These are phyloP conservation scores for Teratosphaeria pseudoeucalypti DNA, from an alignment of 2,329 filamentous ascomycete genomes.

Conservation along the genomic window DNA sequence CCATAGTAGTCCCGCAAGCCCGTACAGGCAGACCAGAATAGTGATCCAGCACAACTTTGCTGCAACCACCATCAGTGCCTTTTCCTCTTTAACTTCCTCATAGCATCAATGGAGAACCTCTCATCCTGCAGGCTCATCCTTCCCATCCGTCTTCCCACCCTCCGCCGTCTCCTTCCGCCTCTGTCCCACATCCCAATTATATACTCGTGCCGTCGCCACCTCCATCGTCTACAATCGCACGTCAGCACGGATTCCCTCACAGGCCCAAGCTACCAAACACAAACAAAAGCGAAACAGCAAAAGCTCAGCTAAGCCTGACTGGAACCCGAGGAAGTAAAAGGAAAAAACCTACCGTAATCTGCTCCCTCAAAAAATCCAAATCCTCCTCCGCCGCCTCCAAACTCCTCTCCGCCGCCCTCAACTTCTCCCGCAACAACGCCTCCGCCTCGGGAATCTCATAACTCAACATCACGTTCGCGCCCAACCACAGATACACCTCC, in stretches of 20 bases:
- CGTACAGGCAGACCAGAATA: no score
- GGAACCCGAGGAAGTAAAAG: not conserved
- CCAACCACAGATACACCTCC: conserved; percentile 96
- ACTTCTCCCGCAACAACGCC: conserved; percentile 63
- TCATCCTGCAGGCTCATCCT: not conserved
- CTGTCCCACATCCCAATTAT: conserved; percentile 98
- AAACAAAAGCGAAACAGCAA: not conserved
- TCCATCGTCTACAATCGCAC: conserved; percentile 64
- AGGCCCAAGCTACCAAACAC: no score
- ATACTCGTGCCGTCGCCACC: conserved; percentile 91
- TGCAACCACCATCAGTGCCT: not conserved
- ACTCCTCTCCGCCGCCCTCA: conserved; percentile 68
- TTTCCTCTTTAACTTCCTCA: not conserved
- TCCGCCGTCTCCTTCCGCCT: conserved; percentile 80
- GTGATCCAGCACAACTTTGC: no score
- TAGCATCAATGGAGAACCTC: not conserved
- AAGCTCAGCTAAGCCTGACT: not conserved
- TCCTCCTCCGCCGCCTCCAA: conserved; percentile 90
- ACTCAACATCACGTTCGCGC: conserved; percentile 94
- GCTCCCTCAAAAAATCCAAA: conserved; percentile 85
- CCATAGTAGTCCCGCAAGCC: no score
- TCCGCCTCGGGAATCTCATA: conserved; percentile 87
- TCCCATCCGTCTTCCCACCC: conserved; percentile 8
- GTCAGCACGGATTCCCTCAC: not conserved
- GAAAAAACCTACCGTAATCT: conserved; percentile 67